Percentiles rank a stretch among this genome's conserved stretches.
Conservation (phyloP, 2,329 filamentous ascomycete genomes). For the Pseudohalonectria lignicola region DNA sequence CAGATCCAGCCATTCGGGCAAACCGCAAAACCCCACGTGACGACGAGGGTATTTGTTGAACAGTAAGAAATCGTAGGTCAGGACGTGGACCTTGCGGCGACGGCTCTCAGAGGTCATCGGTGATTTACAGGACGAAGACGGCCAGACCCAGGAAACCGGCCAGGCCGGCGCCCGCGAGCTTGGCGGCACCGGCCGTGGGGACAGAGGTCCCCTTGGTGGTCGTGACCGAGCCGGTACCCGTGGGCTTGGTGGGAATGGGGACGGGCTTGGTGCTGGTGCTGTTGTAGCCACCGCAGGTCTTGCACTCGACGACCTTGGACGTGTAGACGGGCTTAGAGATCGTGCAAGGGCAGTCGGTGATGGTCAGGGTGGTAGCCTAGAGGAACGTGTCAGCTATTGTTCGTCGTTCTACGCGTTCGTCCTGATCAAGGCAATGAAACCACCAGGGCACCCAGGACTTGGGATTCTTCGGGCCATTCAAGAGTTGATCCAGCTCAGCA, state of each 20-base stretch:
- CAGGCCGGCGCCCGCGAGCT: slow-evolving; percentile 48
- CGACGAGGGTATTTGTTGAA: too few species aligned
- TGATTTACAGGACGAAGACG: slow-evolving; percentile 43
- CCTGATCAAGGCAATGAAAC: too few species aligned
- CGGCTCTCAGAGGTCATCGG: too few species aligned
- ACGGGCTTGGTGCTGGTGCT: slow-evolving; percentile 23
- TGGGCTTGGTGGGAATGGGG: slow-evolving; percentile 26
- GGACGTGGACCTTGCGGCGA: too few species aligned
- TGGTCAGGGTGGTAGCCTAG: slow-evolving; percentile 51
- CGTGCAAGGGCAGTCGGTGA: slow-evolving; percentile 62
- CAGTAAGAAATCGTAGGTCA: too few species aligned
- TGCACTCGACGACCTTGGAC: slow-evolving; percentile 40
- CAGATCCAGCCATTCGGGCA: too few species aligned
- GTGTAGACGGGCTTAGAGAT: slow-evolving; percentile 46
- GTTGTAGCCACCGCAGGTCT: slow-evolving; percentile 36
- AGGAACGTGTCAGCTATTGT: neutral
- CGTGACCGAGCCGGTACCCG: slow-evolving; percentile 17
- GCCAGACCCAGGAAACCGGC: slow-evolving; percentile 49
- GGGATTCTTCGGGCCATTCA: too few species aligned
- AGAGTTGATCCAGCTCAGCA: too few species aligned
- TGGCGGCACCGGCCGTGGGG: slow-evolving; percentile 44
- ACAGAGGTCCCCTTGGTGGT: slow-evolving; percentile 21
- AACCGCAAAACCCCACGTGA: too few species aligned
- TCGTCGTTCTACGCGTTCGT: too few species aligned
- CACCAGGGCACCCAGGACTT: too few species aligned